Base-by-base conservation (phyloP, 208 protist species). In the Acanthamoeba lenticulata region DNA sequence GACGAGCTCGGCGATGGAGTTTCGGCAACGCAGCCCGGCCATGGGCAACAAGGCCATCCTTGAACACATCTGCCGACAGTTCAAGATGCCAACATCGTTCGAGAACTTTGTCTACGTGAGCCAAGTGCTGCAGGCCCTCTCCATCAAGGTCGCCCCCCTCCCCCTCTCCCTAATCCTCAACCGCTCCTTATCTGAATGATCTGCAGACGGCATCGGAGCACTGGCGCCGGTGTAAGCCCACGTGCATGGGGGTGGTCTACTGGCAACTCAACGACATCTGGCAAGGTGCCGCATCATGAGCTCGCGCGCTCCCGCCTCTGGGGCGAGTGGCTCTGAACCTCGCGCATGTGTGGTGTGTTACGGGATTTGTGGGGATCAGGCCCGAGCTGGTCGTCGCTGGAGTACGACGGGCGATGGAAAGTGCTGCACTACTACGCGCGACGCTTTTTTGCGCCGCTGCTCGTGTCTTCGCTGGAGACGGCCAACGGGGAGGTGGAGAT, bases 251-350 rank as follows among this genome's bases (percentile, higher is more conserved):
- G n/a, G 92, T 95, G 2, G 29, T 98, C 1, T 98, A 97, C 94
- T 98, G 97, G 97, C 97, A 98, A 90, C 85, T 97, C 19, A 97
- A 97, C 36, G 95, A 96, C 69, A 96, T 98, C 42, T 97, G 96
- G 96, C 94, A 79, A 89, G 94, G 40, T 96, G 88, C 40, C 62
- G n/a, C n/a, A n/a, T n/a, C n/a, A n/a, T n/a, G n/a, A n/a, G n/a
- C n/a, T n/a, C n/a, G n/a, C n/a, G n/a, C n/a, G n/a, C n/a, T n/a
- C n/a, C n/a, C n/a, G n/a, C 34, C 45, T 29, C 34, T 69, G 40
- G 19, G 9, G 40, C 77, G 7, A 34, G 13, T 27, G 49, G 49
- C 15, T 32, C 27, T 29, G 9, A 60, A 60, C 21, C 32, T 74
- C 24, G 49, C 9, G 15, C 44, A 38, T 83, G 72, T 15, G 21